These are phyloP conservation scores for Wallacemonas sp. DNA, from an alignment of 208 protist genomes.

Conservation along the genomic window DNA sequence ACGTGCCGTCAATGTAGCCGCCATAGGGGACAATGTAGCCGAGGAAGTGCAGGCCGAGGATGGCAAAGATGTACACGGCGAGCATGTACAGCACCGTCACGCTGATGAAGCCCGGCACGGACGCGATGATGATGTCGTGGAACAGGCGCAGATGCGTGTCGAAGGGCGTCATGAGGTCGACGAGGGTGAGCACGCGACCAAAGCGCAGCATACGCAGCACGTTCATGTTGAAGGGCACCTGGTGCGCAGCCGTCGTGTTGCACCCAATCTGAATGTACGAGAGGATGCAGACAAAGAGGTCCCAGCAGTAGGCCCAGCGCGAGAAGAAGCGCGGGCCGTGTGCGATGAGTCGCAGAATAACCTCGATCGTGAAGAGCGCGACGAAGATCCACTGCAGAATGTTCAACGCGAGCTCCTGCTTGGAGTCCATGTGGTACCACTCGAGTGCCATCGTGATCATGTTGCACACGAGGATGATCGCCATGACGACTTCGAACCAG, in stretches of 20 bases:
- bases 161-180: conserved; percentile 55
- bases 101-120: conserved; percentile 74
- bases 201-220: conserved; percentile 86
- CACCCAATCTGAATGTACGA: conserved; percentile 84
- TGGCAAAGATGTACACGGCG: conserved; percentile 85
- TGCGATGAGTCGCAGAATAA: conserved; percentile 71
- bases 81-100: conserved; percentile 83
- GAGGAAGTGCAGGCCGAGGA: conserved; percentile 90
- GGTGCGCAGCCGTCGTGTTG: conserved; percentile 53
- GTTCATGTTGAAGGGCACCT: conserved; percentile 88
- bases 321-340: conserved; percentile 80
- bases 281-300: conserved; percentile 73
- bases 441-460: conserved; percentile 87
- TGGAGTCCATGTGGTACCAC: conserved; percentile 72
- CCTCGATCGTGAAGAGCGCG: conserved; percentile 86
- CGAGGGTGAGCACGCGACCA: conserved; percentile 64
- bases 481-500: conserved; percentile 76
- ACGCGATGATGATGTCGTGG: conserved; percentile 60
- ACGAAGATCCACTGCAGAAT: conserved; percentile 87
- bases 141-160: conserved; percentile 62
- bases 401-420: conserved; percentile 50
- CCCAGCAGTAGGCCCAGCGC: conserved; percentile 82
- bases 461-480: conserved; percentile 72
- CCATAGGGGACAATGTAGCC: conserved; percentile 78
- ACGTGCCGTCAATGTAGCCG: conserved; percentile 70